These are phyloP conservation scores for Phalaenopsis hybrid DNA, from an alignment of 116 monocot genomes.

Conservation along the genomic window DNA sequence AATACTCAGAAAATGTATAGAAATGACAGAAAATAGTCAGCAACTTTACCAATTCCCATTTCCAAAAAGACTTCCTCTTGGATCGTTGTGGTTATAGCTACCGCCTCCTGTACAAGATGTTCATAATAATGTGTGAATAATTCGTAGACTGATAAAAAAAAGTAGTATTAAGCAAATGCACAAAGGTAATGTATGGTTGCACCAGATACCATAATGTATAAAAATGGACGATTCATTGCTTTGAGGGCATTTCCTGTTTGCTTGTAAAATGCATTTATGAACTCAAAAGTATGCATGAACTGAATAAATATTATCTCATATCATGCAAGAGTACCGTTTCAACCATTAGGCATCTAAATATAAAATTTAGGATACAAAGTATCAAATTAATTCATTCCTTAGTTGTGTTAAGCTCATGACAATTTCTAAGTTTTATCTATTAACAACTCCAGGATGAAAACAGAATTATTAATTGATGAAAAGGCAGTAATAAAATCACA, in stretches of 20 bases:
- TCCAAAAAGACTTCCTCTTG: conserved; percentile 87
- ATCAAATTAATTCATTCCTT: not conserved
- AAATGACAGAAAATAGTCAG: not conserved
- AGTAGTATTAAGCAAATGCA: not conserved
- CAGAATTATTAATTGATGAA: not conserved
- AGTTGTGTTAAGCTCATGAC: not conserved
- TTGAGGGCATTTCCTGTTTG: not conserved
- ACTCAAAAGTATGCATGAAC: not conserved
- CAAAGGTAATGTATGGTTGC: too few species aligned
- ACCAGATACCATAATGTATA: too few species aligned
- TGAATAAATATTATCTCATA: not conserved
- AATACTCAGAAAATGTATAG: not conserved
- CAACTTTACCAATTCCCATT: conserved; percentile 68
- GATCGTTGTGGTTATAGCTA: conserved; percentile 75
- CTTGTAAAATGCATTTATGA: not conserved
- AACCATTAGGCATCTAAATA: not conserved
- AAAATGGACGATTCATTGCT: not conserved
- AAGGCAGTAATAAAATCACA: not conserved
- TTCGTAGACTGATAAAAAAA: not conserved
- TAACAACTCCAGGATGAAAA: not conserved
- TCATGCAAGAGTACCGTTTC: not conserved
- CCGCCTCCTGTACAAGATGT: conserved; percentile 61
- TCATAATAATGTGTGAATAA: not conserved
- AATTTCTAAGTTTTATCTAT: not conserved
- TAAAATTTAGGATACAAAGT: not conserved